These are phyloP conservation scores for Annulohypoxylon nitens DNA, from an alignment of 495 filamentous ascomycete species.

Conservation along the genomic window DNA sequence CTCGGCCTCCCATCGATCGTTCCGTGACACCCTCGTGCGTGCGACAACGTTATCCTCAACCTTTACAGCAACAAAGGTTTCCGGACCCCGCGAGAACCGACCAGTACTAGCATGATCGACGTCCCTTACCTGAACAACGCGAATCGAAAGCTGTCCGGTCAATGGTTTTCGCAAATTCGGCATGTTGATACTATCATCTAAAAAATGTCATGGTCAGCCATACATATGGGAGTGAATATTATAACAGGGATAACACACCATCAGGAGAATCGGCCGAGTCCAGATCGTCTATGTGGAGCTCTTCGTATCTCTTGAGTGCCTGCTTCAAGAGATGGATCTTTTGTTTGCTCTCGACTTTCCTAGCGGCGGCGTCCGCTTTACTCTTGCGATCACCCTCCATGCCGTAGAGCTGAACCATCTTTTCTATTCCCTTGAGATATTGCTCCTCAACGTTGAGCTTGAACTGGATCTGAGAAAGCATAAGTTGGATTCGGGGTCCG, in stretches of 20 bases:
- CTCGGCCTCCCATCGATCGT: slow-evolving; percentile 92
- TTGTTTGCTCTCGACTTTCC: slow-evolving; percentile 92
- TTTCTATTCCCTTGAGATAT: slow-evolving; percentile 98
- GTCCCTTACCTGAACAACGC: slow-evolving; percentile 89
- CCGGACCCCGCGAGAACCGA: slow-evolving; percentile 88
- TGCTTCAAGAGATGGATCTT: slow-evolving; percentile 97
- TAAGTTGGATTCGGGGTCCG: slow-evolving; percentile 97
- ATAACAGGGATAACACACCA: slow-evolving; percentile 64
- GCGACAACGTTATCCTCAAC: slow-evolving; percentile 93
- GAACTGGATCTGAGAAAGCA: slow-evolving; percentile 98
- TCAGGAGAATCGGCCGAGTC: slow-evolving; percentile 85
- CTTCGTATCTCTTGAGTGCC: slow-evolving; percentile 95
- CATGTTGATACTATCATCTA: slow-evolving; percentile 96
- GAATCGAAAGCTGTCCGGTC: slow-evolving; percentile 87
- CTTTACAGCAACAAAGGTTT: slow-evolving; percentile 95
- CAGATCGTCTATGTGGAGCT: slow-evolving; percentile 91
- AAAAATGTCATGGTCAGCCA: slow-evolving; percentile 15
- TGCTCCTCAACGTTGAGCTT: slow-evolving; percentile 99
- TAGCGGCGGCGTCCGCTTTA: slow-evolving; percentile 88
- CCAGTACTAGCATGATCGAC: slow-evolving; percentile 93
- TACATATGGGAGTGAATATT: background rate
- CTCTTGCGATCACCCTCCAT: slow-evolving; percentile 99
- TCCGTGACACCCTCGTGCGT: slow-evolving; percentile 86
- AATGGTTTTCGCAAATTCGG: slow-evolving; percentile 95
- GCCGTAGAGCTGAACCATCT: slow-evolving; percentile 98